Evolutionary conservation across 73 alveolate genomes (phyloP), one percentile per base, ranked within the genome.

Genomic region (Diophrys appendiculata): DNA sequence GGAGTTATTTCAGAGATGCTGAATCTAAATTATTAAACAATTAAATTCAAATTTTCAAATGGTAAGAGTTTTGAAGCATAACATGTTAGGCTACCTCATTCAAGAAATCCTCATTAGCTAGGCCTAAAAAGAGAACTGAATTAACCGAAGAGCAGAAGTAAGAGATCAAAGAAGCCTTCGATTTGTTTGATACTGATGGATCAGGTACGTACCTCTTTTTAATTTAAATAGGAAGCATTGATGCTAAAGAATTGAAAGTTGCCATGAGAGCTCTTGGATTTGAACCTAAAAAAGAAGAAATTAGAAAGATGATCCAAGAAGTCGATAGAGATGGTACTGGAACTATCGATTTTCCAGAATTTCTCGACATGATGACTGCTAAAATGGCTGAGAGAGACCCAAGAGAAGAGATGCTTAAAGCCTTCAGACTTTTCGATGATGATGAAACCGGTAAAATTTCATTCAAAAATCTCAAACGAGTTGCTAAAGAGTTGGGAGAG

Each of bases 251-350:
- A 88, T 94, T 96, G 33, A 96, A 95, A 76, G 99, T 96, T 27
- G 99, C 99, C 60, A 97, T 97, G 99, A 77, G 99, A 33, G 99
- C 99, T 24, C 93, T 97, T 35, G 99, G 99, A 25, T 97, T 96
- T 78, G 99, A 97, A 85, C 99, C 99, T 29, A 96, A 95, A 90
- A 97, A 96, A 89, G 99, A 97, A 85, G 99, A 95, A 80, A 93
- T 94, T 75, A 89, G 90, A 69, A 79, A 89, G 72, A 92, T 92
- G 93, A 92, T 94, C 83, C 79, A 89, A 69, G 98, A 94, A 68
- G 94, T 92, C 32, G 98, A 94, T 88, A 83, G 89, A 76, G 94
- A 90, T 32, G 96, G 96, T 54, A 82, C 83, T 65, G 97, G 98
- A 31, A 92, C 82, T 69, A 94, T 94, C 54, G 95, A 90, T 71